Conservation (phyloP, 2,329 filamentous ascomycete species). For the Pyricularia sp. region DNA sequence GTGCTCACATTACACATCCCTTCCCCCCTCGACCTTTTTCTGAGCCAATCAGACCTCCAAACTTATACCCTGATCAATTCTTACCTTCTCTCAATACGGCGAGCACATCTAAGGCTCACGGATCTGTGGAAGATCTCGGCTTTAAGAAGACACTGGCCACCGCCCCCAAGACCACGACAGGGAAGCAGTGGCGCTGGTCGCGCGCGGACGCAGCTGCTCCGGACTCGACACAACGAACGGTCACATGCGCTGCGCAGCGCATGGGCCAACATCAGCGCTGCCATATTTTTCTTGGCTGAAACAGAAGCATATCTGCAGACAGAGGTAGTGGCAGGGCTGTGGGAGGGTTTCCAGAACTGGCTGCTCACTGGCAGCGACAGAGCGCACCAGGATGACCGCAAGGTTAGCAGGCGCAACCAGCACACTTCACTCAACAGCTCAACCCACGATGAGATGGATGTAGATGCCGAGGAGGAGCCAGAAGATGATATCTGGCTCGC, state of each 20-base stretch:
- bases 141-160: conserved; percentile 63
- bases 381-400: conserved; percentile 6
- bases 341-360: conserved; percentile 69
- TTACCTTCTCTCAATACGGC: conserved; percentile 73
- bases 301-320: conserved; percentile 81
- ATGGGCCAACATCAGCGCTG: conserved; percentile 82
- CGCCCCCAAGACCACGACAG: conserved; percentile 51
- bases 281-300: conserved; percentile 80
- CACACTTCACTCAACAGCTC: background rate
- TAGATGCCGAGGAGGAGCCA: conserved; percentile 14
- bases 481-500: conserved; percentile 30
- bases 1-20: conserved; percentile 58
- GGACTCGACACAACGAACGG: conserved; percentile 50
- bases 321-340: conserved; percentile 71
- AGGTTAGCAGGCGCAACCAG: background rate
- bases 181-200: conserved; percentile 49
- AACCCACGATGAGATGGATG: background rate
- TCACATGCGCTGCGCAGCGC: conserved; percentile 60
- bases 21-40: conserved; percentile 76
- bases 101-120: conserved; percentile 73
- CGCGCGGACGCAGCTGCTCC: conserved; percentile 45
- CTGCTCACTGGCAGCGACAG: conserved; percentile 33
- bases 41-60: conserved; percentile 61
- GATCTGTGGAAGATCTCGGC: conserved; percentile 77
- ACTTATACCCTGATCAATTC: conserved; percentile 76